A percentile compares a stretch with the other conserved stretches of the same genome.
phyloP scores from a whole-genome alignment of 2,329 filamentous ascomycete species.

The Cryphonectria nitschkei region DNA sequence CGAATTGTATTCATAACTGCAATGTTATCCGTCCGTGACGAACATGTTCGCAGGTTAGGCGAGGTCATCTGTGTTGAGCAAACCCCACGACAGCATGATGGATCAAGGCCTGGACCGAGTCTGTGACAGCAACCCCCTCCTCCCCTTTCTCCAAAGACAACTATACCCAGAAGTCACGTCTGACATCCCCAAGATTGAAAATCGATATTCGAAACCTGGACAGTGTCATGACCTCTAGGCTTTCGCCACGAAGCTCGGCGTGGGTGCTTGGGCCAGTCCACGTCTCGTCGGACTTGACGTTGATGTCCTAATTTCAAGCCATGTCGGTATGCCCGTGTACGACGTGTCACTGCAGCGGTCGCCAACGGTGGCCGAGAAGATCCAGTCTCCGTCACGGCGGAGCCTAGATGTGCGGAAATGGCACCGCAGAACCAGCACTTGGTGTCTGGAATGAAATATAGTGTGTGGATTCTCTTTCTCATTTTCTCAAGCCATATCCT shows the following conservation, averaged over 20 bases:
- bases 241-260: background rate
- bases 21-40: background rate
- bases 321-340: background rate
- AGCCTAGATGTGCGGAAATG: too few relatives aligned
- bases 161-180: background rate
- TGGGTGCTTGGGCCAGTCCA: background rate
- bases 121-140: too few relatives aligned
- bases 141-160: background rate
- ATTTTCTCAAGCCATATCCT: background rate
- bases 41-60: background rate
- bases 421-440: too few relatives aligned
- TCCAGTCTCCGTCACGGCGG: too few relatives aligned
- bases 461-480: too few relatives aligned
- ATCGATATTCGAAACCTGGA: background rate
- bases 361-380: background rate
- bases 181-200: background rate
- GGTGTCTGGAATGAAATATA: too few relatives aligned
- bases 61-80: background rate
- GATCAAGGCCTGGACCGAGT: background rate
- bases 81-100: background rate
- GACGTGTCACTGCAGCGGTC: background rate
- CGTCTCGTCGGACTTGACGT: background rate
- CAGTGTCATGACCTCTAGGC: background rate
- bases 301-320: background rate
- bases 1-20: background rate